Percentiles rank a stretch among this genome's conserved stretches.
phyloP scores from a whole-genome alignment of 148 eudicot species.

The Fagopyrum esculentum region DNA sequence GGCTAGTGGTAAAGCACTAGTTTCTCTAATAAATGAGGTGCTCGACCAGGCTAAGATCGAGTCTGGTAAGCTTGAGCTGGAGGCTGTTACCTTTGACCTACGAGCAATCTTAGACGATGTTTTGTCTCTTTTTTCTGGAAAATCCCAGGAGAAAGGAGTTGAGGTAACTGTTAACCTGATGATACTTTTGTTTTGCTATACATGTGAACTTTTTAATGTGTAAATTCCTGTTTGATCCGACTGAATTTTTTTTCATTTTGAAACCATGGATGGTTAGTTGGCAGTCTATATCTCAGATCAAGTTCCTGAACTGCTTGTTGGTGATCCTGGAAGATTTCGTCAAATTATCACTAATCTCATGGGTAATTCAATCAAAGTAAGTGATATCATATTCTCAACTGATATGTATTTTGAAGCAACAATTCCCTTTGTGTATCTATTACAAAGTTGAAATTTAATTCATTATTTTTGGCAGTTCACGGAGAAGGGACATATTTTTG shows the following conservation, averaged over 20 bases:
- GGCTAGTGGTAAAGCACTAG: constrained; percentile 92
- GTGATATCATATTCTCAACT: constrained; percentile 16
- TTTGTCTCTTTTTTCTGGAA: constrained; percentile 83
- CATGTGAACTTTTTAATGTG: background rate
- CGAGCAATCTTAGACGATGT: constrained; percentile 85
- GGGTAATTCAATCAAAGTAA: constrained; percentile 95
- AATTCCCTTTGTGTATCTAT: background rate
- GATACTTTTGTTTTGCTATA: background rate
- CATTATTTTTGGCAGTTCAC: constrained; percentile 60
- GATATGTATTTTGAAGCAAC: background rate
- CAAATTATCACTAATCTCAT: constrained; percentile 90
- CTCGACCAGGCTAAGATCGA: constrained; percentile 98
- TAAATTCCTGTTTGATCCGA: background rate
- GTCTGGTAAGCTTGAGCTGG: constrained; percentile 90
- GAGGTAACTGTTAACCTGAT: constrained; percentile 48
- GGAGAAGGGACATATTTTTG: constrained; percentile 84
- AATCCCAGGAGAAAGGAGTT: constrained; percentile 90
- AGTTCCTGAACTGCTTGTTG: constrained; percentile 70
- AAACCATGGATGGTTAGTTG: constrained; percentile 40
- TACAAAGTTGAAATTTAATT: background rate
- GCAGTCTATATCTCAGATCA: constrained; percentile 77
- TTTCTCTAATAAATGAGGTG: constrained; percentile 92
- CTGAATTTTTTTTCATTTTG: constrained; percentile 1
- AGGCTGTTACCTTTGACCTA: constrained; percentile 72
- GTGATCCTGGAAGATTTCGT: constrained; percentile 97